Evolutionary conservation across 2,329 filamentous ascomycete species (phyloP).

Genomic region (Cercospora brassicicola): DNA sequence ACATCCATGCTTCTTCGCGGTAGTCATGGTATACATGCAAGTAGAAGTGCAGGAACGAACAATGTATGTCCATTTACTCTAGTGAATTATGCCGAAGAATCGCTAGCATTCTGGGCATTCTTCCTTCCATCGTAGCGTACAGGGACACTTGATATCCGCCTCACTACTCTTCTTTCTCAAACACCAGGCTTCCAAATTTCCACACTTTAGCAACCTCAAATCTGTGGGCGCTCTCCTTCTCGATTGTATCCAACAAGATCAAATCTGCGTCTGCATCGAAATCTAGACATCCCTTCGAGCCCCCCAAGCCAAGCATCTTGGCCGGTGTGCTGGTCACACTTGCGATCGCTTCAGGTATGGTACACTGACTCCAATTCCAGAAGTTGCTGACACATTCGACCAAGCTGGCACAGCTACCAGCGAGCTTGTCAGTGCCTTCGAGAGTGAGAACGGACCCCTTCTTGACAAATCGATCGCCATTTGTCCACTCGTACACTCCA

Average conservation of each 20-base stretch:
- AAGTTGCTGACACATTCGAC: conserved; percentile 83
- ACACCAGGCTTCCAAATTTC: conserved; percentile 68
- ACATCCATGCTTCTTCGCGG: not conserved
- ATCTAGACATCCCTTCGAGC: conserved; percentile 61
- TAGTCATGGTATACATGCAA: not conserved
- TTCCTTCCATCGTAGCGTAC: not conserved
- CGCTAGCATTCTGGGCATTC: not conserved
- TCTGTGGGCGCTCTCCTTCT: conserved; percentile 47
- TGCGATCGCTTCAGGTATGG: conserved; percentile 66
- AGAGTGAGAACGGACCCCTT: conserved; percentile 70
- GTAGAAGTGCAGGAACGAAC: not conserved
- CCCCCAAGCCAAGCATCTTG: conserved; percentile 68
- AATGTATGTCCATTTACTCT: not conserved
- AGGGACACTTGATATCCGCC: not conserved
- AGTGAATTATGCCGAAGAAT: not conserved
- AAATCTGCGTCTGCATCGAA: conserved; percentile 56
- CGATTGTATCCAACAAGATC: conserved; percentile 61
- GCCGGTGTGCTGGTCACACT: conserved; percentile 77
- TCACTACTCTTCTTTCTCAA: conserved; percentile 15
- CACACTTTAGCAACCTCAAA: conserved; percentile 73
- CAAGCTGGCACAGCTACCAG: conserved; percentile 57
- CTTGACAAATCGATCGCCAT: conserved; percentile 67
- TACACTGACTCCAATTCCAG: conserved; percentile 68
- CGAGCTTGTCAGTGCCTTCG: conserved; percentile 76
- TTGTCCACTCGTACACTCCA: conserved; percentile 82